Conservation (phyloP, 2,329 filamentous ascomycete genomes). For the Aspergillus terreus region DNA sequence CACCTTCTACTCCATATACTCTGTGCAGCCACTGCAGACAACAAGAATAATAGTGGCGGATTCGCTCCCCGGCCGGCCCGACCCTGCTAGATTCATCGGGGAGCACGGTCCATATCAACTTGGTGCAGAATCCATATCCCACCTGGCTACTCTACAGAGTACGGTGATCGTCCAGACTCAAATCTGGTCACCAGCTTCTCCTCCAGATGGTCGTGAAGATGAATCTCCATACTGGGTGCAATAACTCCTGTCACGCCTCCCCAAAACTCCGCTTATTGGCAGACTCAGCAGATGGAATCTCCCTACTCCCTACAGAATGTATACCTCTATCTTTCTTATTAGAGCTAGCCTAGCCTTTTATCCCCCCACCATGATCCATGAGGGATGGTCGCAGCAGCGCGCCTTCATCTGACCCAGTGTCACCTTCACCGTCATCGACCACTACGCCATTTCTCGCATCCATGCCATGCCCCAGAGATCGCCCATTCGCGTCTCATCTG, state of each 20-base stretch:
- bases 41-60: neutral
- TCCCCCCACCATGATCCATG: neutral
- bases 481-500: neutral
- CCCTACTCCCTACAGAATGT: neutral
- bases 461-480: neutral
- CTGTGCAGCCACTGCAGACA: no score
- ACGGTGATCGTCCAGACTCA: neutral
- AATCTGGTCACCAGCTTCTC: no score
- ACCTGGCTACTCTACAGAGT: neutral
- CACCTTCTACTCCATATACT: neutral
- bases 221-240: no score
- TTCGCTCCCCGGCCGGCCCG: slow-evolving; percentile 14
- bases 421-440: neutral
- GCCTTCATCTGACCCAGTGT: slow-evolving; percentile 2
- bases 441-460: neutral
- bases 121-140: neutral
- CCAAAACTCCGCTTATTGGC: neutral
- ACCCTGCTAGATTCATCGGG: slow-evolving; percentile 10
- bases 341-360: neutral
- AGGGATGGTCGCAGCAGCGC: neutral
- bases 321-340: neutral
- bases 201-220: no score
- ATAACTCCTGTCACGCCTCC: neutral
- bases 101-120: slow-evolving; percentile 10
- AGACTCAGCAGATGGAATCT: neutral